Base-by-base conservation (phyloP, 805 yeast species). In the Ogataea henricii region DNA sequence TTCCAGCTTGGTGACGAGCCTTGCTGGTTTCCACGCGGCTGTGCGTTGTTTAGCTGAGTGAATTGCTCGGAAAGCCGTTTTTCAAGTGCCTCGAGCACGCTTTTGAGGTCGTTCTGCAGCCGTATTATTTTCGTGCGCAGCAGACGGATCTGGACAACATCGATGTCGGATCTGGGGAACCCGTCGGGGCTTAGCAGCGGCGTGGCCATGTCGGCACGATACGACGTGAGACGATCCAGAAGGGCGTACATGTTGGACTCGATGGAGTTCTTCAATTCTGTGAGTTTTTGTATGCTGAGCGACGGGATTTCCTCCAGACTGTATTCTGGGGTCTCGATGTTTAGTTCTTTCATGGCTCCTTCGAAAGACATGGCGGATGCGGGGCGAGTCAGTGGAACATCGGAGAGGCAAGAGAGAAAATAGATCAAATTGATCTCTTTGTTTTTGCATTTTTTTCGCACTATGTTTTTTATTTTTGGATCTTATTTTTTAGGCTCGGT, bases 161-260 rank as follows among this genome's bases (percentile, higher is more conserved):
- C 96, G 22, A 92, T 75, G 60, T 92, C 97, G 14, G 72, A 65
- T 36, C 97, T 70, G 0, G 99, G 99, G 58, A 79, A 92, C 17
- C 97, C 97, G 59, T 92, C 96, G 0, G 58, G 49, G 0, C 85
- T 79, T 2, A 87, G 66, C 48, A 92, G 65, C 0, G 82, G 72
- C 1, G 91, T 83, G 20, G 75, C 64, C 88, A 89, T 82, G 54
- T 78, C 83, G 1, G 58, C 60, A 10, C 54, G 40, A 7, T 32
- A 46, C 48, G 67, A 52, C 6, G 57, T 52, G 21, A 87, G 69
- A 12, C 71, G 58, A 25, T 70, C 76, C 51, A 76, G 72, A 37
- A 82, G 60, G 5, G 55, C 58, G 26, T 56, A 58, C 20, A 81
- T 52, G 48, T 76, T 74, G 3, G 48, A 18, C 47, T 79, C 84